These are phyloP conservation scores for Fereydounia khargensis DNA, from an alignment of 1,284 basidiomycete genomes.

Conservation along the genomic window DNA sequence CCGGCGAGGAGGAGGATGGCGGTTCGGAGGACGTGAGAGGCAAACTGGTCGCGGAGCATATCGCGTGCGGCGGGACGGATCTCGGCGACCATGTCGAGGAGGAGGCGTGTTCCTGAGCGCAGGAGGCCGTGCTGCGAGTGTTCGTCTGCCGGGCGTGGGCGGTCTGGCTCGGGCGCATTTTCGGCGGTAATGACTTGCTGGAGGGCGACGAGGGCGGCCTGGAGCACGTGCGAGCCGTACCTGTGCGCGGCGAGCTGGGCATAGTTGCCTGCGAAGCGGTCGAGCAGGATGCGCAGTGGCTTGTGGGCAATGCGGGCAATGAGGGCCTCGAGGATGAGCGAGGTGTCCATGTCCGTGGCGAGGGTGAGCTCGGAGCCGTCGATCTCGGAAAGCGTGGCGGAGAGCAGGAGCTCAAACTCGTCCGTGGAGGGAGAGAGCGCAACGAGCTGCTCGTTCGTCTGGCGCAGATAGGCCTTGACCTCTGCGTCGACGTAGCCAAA, in stretches of 20 bases:
- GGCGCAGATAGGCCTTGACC: slow-evolving; percentile 45
- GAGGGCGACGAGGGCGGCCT: slow-evolving; percentile 32
- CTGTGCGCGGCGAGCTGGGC: slow-evolving; percentile 39
- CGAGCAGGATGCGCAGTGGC: slow-evolving; percentile 48
- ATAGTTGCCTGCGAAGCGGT: slow-evolving; percentile 45
- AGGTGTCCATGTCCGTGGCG: slow-evolving; percentile 51
- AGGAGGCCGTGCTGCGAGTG: slow-evolving; percentile 25
- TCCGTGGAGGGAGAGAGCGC: slow-evolving; percentile 28
- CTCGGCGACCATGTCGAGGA: slow-evolving; percentile 31
- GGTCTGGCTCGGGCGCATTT: slow-evolving; percentile 9
- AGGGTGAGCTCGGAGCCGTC: slow-evolving; percentile 48
- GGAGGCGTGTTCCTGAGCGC: slow-evolving; percentile 30
- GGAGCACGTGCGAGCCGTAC: slow-evolving; percentile 53
- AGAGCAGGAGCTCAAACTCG: slow-evolving; percentile 41
- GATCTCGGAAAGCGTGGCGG: slow-evolving; percentile 50
- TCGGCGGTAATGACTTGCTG: slow-evolving; percentile 28
- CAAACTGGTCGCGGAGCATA: slow-evolving; percentile 46
- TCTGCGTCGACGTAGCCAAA: slow-evolving; percentile 50
- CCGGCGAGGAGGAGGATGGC: slow-evolving; percentile 43
- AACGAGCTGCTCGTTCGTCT: slow-evolving; percentile 19
- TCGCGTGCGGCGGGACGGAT: too few relatives aligned
- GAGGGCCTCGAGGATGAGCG: slow-evolving; percentile 48
- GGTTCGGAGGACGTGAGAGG: slow-evolving; percentile 45
- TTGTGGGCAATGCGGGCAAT: slow-evolving; percentile 30
- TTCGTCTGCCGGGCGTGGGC: too few relatives aligned